Evolutionary conservation across 2,329 filamentous ascomycete species (phyloP), one percentile per base, ranked within the genome.

Genomic region (Penicillium sp.): DNA sequence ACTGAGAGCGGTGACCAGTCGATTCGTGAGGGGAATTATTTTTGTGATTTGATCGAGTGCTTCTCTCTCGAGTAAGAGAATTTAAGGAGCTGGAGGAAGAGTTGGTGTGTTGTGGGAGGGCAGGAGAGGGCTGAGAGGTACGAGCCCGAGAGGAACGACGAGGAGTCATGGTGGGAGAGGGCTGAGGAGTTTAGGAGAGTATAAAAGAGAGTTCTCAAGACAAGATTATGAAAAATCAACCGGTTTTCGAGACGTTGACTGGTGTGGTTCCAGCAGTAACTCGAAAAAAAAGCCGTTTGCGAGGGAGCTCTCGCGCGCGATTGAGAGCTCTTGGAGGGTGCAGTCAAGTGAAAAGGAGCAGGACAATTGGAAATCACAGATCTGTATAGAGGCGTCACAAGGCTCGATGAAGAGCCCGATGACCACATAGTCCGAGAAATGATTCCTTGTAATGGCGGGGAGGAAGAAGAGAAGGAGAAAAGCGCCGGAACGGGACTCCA

Each of bases 131-230:
- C 75, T 90, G 86, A 61, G 82, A 82, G 67, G 79, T 81, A 72
- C 88, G 87, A 75, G 88, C 88, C 79, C 91, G 84, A 71, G 90
- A 93, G 65, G 90, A 95, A 69, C 91, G 87, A 73, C 91, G 85
- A 69, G 87, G 87, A 67, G 85, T 78, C 77, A 81, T 80, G 64
- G 65, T 61, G 59, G 54, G 49, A 45, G 34, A 38, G 48, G 37
- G 26, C 39, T 37, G 31, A 55, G 45, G 41, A 39, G 45, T 52
- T 35, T 28, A 49, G 44, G 50, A 50, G 53, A 53, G 42, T 45
- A 53, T 47, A 53, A 47, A 48, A 34, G 34, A 32, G 31, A 35
- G 38, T 21, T 41, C 37, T 43, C 41, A 29, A 43, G 40, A 45
- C 21, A 40, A 52, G 28, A 56, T 47, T 15, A 34, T 31, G 41